A percentile compares a stretch with the other conserved stretches of the same genome.
phyloP scores from a whole-genome alignment of 176 grass and related monocot species.

The Urochloa ruziziensis region DNA sequence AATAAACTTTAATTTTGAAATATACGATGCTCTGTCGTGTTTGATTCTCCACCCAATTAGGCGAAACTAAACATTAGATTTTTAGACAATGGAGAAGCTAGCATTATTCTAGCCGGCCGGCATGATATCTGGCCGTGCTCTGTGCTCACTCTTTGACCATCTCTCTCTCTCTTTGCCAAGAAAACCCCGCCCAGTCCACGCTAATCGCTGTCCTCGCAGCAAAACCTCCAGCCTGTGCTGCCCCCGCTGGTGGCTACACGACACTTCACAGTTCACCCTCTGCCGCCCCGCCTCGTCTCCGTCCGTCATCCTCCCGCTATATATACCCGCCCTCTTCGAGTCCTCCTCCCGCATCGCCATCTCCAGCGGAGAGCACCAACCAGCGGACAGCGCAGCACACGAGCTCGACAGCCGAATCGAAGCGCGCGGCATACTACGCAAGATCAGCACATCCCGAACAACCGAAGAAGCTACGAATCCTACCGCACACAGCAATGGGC shows the following conservation, averaged over 20 bases:
- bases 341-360: slow-evolving; percentile 2
- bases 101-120: background rate
- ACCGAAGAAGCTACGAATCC: background rate
- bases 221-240: slow-evolving; percentile 56
- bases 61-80: background rate
- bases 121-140: background rate
- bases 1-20: too few relatives aligned
- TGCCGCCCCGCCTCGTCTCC: slow-evolving; percentile 13
- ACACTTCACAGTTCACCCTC: slow-evolving; percentile 30
- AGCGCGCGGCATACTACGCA: background rate
- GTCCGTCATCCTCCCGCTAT: slow-evolving; percentile 1
- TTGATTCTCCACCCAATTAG: background rate
- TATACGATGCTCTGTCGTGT: background rate
- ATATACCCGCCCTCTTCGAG: slow-evolving; percentile 1
- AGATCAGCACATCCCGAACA: background rate
- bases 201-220: background rate
- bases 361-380: slow-evolving; percentile 23
- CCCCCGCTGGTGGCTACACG: slow-evolving; percentile 36
- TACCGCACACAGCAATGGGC: slow-evolving; percentile 45
- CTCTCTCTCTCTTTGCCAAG: background rate
- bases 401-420: background rate
- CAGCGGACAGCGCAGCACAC: background rate
- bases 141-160: background rate
- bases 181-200: slow-evolving; percentile 16
- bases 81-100: background rate